Conservation (phyloP, 257 asterid species). For the Verbascum thapsus region DNA sequence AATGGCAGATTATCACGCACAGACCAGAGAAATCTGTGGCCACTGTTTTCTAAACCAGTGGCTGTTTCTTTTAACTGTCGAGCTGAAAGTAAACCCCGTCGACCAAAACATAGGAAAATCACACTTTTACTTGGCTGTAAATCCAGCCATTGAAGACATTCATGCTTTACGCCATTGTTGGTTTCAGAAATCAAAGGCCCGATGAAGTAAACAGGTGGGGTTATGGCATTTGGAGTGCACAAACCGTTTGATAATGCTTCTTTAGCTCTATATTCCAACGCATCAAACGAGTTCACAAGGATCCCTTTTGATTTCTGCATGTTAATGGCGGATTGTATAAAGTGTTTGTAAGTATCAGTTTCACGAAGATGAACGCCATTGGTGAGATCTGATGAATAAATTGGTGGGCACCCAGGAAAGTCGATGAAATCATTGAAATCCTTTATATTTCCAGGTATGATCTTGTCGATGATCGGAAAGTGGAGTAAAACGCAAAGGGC, state of each 20-base stretch:
- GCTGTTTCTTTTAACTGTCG: slow-evolving; percentile 54
- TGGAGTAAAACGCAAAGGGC: slow-evolving; percentile 28
- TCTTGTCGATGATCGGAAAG: slow-evolving; percentile 29
- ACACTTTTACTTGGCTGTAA: slow-evolving; percentile 56
- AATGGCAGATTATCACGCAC: slow-evolving; percentile 47
- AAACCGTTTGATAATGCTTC: slow-evolving; percentile 39
- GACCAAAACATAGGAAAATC: slow-evolving; percentile 56
- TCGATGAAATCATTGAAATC: slow-evolving; percentile 10
- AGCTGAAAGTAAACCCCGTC: slow-evolving; percentile 45
- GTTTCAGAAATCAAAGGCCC: slow-evolving; percentile 41
- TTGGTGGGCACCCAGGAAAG: slow-evolving; percentile 33
- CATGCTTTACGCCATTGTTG: slow-evolving; percentile 25
- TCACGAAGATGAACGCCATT: slow-evolving; percentile 14
- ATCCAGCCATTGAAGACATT: slow-evolving; percentile 62
- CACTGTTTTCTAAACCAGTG: slow-evolving; percentile 55
- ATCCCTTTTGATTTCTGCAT: slow-evolving; percentile 34
- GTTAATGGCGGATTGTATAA: slow-evolving; percentile 27
- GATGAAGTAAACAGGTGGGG: slow-evolving; percentile 52
- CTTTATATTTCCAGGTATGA: slow-evolving; percentile 11
- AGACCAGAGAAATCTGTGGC: slow-evolving; percentile 56
- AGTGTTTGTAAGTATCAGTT: slow-evolving; percentile 29
- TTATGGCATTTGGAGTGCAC: slow-evolving; percentile 37
- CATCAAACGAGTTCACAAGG: slow-evolving; percentile 31
- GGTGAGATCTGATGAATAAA: slow-evolving; percentile 35
- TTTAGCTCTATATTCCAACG: slow-evolving; percentile 32